Evolutionary conservation across 1,139 yeast genomes (phyloP), one percentile per base, ranked within the genome.

Genomic region (Candida freyschussii): DNA sequence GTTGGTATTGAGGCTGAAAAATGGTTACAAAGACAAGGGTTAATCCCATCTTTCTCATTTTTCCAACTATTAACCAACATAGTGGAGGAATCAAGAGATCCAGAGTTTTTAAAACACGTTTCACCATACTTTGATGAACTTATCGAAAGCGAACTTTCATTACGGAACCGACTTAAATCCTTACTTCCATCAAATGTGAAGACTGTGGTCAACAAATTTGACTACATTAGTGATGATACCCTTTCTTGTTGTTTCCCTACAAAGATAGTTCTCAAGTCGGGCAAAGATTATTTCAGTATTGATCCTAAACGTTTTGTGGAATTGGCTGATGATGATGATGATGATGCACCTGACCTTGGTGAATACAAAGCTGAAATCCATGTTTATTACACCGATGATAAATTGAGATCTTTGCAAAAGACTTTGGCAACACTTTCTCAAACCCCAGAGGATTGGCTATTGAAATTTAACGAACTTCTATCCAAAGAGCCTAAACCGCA

Each of bases 361-460:
- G 43, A 48, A 10, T 44, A 57, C 29, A 58, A 51, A 20, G 45
- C 65, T 17, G 76, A 72, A 36, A 44, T 77, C 28, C 75, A 75
- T 33, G 44, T 64, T 2, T 65, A 58, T 35, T 63, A 65, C 37
- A 61, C 75, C 0, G 85, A 78, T 53, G 80, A 75, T 4, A 66
- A 65, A 32, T 56, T 81, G 29, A 57, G 55, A 26, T 44, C 49
- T 2, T 58, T 63, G 27, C 56, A 60, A 10, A 61, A 59, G 27
- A 48, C 58, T 3, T 50, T 75, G 26, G 50, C 51, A 13, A 54
- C 56, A 5, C 64, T 65, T 32, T 61, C 74, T 1, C 60, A 67
- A 26, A 67, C 72, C 28, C 72, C 72, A 26, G 57, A 57, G 19
- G 59, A 62, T 22, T 82, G 93, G 91, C 48, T 68, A 21, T 44